Conservation (phyloP, 2,329 filamentous ascomycete species). For the Tolypocladium tropicale region DNA sequence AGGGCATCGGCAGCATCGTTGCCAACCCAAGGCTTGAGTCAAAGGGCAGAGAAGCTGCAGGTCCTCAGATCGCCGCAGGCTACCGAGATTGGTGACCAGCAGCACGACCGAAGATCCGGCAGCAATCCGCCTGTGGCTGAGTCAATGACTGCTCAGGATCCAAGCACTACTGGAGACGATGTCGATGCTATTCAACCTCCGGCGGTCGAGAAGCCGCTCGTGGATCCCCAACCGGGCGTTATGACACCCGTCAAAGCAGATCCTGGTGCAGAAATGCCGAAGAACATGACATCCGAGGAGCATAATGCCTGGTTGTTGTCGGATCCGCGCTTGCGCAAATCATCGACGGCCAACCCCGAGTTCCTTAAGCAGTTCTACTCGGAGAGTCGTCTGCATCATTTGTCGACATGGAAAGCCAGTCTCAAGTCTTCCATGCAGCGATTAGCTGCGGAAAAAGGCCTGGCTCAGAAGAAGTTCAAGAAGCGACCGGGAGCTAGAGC, state of each 20-base stretch:
- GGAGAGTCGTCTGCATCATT: conserved; percentile 86
- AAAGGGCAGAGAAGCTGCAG: conserved; percentile 15
- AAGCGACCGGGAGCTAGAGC: conserved; percentile 53
- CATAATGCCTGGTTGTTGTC: conserved; percentile 79
- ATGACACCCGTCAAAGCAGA: not conserved
- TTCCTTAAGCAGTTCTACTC: conserved; percentile 93
- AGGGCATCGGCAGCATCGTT: conserved; percentile 23
- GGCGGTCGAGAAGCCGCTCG: not conserved
- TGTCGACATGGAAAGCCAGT: conserved; percentile 94
- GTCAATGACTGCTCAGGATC: not conserved
- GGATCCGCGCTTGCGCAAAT: conserved; percentile 77
- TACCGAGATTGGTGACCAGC: not conserved
- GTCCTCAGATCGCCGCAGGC: conserved; percentile 7
- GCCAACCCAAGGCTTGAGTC: conserved; percentile 16
- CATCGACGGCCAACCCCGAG: conserved; percentile 83
- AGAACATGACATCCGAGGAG: conserved; percentile 82
- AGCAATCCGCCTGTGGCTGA: not conserved
- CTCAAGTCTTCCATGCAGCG: conserved; percentile 82
- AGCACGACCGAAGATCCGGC: not conserved
- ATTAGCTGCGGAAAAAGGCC: conserved; percentile 59
- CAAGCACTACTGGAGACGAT: not conserved
- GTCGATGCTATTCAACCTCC: not conserved
- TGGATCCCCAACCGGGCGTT: not conserved
- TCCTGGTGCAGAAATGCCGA: conserved; percentile 10
- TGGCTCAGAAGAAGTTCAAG: conserved; percentile 33